These are phyloP conservation scores for Kodamaea kakaduensis DNA, from an alignment of 805 yeast species.

Conservation along the genomic window DNA sequence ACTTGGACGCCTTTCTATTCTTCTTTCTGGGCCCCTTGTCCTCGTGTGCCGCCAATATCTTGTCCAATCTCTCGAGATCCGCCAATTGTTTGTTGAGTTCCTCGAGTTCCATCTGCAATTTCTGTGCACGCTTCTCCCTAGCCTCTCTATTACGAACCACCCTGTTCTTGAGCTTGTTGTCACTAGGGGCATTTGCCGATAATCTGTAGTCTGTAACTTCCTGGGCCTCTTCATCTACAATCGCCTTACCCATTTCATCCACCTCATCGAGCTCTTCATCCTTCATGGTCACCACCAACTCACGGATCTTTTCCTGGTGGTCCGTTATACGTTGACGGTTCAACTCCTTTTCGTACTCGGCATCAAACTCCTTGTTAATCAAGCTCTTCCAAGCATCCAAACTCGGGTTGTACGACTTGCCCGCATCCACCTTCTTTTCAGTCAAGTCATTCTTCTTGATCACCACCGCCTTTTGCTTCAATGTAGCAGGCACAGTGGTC, in stretches of 20 bases:
- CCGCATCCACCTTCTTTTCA: slow-evolving; percentile 62
- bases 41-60: slow-evolving; percentile 22
- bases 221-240: slow-evolving; percentile 37
- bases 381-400: slow-evolving; percentile 75
- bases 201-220: slow-evolving; percentile 37
- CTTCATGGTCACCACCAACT: slow-evolving; percentile 58
- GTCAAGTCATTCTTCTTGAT: slow-evolving; percentile 45
- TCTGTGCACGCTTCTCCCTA: slow-evolving; percentile 55
- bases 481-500: slow-evolving; percentile 49
- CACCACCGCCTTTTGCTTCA: slow-evolving; percentile 48
- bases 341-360: slow-evolving; percentile 65
- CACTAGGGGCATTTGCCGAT: slow-evolving; percentile 70
- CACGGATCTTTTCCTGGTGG: slow-evolving; percentile 59
- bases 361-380: slow-evolving; percentile 59
- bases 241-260: slow-evolving; percentile 34
- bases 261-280: slow-evolving; percentile 50
- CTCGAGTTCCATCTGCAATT: slow-evolving; percentile 54
- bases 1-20: slow-evolving; percentile 30
- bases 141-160: slow-evolving; percentile 70
- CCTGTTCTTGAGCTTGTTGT: slow-evolving; percentile 67
- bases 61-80: slow-evolving; percentile 45
- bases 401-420: slow-evolving; percentile 91
- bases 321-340: slow-evolving; percentile 58
- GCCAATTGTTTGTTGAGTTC: slow-evolving; percentile 56
- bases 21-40: slow-evolving; percentile 17